Evolutionary conservation across 148 eudicot species (phyloP), one percentile per base, ranked within the genome.

Genomic region (Polygonum maritimum): DNA sequence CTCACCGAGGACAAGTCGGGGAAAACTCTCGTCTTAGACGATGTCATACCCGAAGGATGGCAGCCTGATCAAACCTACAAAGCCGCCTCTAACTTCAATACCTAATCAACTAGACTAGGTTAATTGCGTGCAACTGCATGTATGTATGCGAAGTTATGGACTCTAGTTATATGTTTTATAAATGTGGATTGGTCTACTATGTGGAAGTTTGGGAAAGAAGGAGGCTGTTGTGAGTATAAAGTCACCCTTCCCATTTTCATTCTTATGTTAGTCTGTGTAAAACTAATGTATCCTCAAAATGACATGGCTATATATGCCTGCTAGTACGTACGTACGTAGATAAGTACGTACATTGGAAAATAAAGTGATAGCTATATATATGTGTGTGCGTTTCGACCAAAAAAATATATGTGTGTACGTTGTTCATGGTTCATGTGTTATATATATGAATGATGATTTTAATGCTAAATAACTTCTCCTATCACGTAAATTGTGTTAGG

Each of bases 31-130:
- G 83, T 84, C 0, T 78, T 92, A 5, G 51, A 76, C 22, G 77
- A 85, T 51, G 94, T 88, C 36, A 91, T 91, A 44, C 92, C 96
- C 0, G 78, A 54, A 0, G 82, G 79, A 4, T 91, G 90, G 87
- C 57, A 74, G 48, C 86, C 98, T 14, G 90, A 91, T 1, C 78
- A 81, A 33, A 79, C 81, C n/a, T 93, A 89, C 41, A 62, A 82
- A 7, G 88, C 96, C 18, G n/a, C 18, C 5, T 89, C 88, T 83
- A 89, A 92, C 75, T 92, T 92, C 21, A 4, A 67, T 0, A 1
- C 44, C 19, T 67, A 38, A 67, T 7, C 47, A 44, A 44, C 9
- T 44, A 10, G 47, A 44, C 47, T 44, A 44, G 47, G 41, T 39
- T 39, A 39, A 4, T 39, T 39, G 41, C 7, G 41, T 39, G 41